Percentiles rank a stretch among this genome's conserved stretches.
Conservation (phyloP, 345 rosid species). For the Crucihimalaya himalaica region DNA sequence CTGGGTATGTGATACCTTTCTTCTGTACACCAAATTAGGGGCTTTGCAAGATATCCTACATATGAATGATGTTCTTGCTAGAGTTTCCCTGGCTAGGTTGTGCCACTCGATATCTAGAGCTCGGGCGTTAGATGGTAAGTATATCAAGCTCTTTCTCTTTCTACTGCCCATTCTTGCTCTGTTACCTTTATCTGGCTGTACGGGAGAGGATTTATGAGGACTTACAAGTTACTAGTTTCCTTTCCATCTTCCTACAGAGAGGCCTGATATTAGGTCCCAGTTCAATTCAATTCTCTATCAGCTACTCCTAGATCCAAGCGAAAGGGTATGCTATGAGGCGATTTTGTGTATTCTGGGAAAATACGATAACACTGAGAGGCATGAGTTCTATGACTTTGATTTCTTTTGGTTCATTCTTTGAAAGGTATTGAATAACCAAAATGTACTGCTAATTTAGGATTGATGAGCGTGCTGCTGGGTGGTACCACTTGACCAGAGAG, state of each 20-base stretch:
- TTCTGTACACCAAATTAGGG: conserved; percentile 56
- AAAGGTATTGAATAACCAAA: conserved; percentile 21
- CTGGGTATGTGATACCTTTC: conserved; percentile 23
- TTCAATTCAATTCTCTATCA: conserved; percentile 94
- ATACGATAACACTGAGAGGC: conserved; percentile 79
- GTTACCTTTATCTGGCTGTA: conserved; percentile 11
- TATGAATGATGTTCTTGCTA: conserved; percentile 97
- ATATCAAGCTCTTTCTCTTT: conserved; percentile 27
- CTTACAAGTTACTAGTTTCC: conserved; percentile 29
- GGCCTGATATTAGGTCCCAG: conserved; percentile 94
- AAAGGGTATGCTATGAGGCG: conserved; percentile 98
- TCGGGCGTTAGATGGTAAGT: conserved; percentile 90
- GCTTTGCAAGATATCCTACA: conserved; percentile 99
- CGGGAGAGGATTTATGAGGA: neutral
- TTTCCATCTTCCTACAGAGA: conserved; percentile 55
- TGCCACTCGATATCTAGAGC: conserved; percentile 90
- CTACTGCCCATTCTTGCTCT: conserved; percentile 10
- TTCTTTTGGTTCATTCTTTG: conserved; percentile 25
- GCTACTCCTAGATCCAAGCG: conserved; percentile 96
- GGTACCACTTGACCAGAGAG: conserved; percentile 98
- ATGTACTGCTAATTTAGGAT: conserved; percentile 50
- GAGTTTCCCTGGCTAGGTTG: conserved; percentile 92
- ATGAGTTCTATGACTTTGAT: conserved; percentile 26
- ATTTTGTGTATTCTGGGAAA: conserved; percentile 89
- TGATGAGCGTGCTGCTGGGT: conserved; percentile 97